Conservation (phyloP, 2,329 filamentous ascomycete genomes). For the Escovopsis sp. region DNA sequence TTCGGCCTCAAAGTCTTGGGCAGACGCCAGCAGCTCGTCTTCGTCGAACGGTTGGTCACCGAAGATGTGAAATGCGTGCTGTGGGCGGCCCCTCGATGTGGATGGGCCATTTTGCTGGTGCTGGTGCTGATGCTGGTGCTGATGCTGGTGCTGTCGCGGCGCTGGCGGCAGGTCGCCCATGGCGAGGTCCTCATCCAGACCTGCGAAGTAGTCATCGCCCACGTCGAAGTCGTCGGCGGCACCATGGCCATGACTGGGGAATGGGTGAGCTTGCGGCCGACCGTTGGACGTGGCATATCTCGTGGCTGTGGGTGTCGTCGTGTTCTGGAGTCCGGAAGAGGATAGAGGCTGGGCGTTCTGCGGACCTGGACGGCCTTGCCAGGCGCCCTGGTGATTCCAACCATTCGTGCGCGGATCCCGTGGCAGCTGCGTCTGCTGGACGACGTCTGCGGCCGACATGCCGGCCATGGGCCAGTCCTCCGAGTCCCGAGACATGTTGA, state of each 20-base stretch:
- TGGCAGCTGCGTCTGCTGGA: constrained; percentile 36
- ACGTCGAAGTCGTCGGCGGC: constrained; percentile 7
- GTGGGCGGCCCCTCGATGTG: constrained; percentile 2
- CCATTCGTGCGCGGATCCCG: constrained; percentile 9
- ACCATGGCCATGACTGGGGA: constrained; percentile 1
- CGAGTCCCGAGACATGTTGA: constrained; percentile 18
- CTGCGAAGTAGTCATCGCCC: constrained; percentile 15
- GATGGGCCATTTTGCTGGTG: too few relatives aligned
- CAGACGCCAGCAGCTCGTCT: constrained; percentile 33
- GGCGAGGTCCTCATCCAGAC: constrained; percentile 19
- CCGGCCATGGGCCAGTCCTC: constrained; percentile 16
- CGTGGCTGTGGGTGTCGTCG: too few relatives aligned
- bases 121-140: too few relatives aligned
- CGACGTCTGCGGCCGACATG: constrained; percentile 28
- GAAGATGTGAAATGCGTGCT: constrained; percentile 19
- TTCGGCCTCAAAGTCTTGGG: constrained; percentile 33
- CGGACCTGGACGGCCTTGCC: constrained; percentile 8
- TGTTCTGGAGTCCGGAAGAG: too few relatives aligned
- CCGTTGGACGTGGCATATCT: too few relatives aligned
- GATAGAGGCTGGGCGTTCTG: too few relatives aligned
- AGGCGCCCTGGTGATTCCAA: too few relatives aligned
- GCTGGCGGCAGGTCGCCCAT: too few relatives aligned
- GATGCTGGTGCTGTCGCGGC: too few relatives aligned
- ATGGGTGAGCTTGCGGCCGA: not conserved
- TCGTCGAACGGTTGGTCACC: constrained; percentile 37